Base-by-base conservation (phyloP, 2,329 filamentous ascomycete species). In the Aspergillus proliferans region DNA sequence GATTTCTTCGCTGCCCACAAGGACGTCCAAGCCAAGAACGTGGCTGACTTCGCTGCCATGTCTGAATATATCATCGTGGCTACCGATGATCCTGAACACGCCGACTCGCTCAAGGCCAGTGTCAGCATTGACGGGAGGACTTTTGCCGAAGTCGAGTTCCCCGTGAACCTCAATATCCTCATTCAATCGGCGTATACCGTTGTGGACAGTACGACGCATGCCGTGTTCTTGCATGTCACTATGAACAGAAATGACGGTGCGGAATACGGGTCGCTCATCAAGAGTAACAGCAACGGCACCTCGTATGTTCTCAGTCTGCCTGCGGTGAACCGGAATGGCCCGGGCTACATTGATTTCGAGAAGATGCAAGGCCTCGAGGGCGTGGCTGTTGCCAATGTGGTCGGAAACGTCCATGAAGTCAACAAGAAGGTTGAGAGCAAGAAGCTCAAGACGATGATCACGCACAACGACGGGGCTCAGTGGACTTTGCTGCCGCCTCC, bases 251-350 rank as follows among this genome's bases (percentile, higher is more conserved):
- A 75, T 3, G 66, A 76, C 45, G 85, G 82, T 15, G 81, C 80
- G 45, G 81, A 86, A 51, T 90, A 87, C 59, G 93, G 93, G 34
- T 86, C 86, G 21, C 88, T 98, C 58, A 83, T 98, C 70, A 98
- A 97, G 80, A 96, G 90, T 64, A 98, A 98, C 74, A 96, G 90
- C 60, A 97, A 98, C 64, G 93, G 93, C 47, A 98, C 93, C 0
- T 93, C 87, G 1, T 98, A 96, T 62, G 88, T 95, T 10, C 75
- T 95, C 55, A 94, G 88, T 68, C 77, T 93, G 21, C 76, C 81
- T 44, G 82, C 82, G 18, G 89, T 97, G 63, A 96, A 97, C 69
- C 82, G 88, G 58, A 84, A 96, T 63, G 73, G 78, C 10, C 59
- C 67, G 2, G 90, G 85, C 40, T 96, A 85, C 62, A 92, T 95